phyloP scores from a whole-genome alignment of 306 rosid genomes.

The Vicia faba region DNA sequence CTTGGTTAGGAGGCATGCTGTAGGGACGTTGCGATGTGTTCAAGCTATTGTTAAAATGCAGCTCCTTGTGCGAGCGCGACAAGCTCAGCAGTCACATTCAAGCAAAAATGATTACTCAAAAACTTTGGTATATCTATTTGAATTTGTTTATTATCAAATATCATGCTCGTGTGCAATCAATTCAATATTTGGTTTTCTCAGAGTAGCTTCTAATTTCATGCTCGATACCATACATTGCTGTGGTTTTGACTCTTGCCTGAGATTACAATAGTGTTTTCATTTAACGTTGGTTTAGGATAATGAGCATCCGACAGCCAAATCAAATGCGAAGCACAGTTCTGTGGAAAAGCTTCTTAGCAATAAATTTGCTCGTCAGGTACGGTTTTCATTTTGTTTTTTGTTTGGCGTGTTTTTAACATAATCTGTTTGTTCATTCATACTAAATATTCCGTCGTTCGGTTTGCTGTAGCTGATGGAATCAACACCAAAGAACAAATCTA shows the following conservation, averaged over 20 bases:
- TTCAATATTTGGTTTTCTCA: background rate
- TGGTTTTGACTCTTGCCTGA: constrained; percentile 23
- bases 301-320: constrained; percentile 41
- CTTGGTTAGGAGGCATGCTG: constrained; percentile 88
- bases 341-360: constrained; percentile 78
- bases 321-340: constrained; percentile 47
- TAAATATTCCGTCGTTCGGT: constrained; percentile 25
- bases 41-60: constrained; percentile 89
- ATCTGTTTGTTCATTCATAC: constrained; percentile 3
- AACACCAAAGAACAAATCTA: constrained; percentile 65
- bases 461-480: constrained; percentile 70
- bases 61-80: constrained; percentile 81
- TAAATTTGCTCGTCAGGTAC: constrained; percentile 83
- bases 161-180: background rate
- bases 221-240: background rate
- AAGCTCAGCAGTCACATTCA: constrained; percentile 41
- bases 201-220: background rate
- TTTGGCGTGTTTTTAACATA: background rate
- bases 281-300: constrained; percentile 55
- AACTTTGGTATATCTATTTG: constrained; percentile 50
- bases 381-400: constrained; percentile 15
- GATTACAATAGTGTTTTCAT: background rate
- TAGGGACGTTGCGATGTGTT: constrained; percentile 87
- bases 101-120: constrained; percentile 34
- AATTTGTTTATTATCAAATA: constrained; percentile 11